Evolutionary conservation across 305 asterid genomes (phyloP).

Genomic region (Caryopteris hybrid): DNA sequence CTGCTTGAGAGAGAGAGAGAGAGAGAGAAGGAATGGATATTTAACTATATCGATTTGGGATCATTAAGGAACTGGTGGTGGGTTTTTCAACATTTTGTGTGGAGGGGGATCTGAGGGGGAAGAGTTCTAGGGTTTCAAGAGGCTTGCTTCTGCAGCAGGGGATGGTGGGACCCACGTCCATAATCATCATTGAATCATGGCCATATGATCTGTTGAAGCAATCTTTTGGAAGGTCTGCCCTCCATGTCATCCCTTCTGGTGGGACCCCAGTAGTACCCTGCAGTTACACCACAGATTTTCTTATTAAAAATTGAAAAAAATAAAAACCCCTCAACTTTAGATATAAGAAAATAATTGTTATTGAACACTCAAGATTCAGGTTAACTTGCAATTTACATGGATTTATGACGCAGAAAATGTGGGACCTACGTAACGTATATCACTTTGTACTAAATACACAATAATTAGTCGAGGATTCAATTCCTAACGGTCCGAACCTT

Average conservation of each 20-base stretch:
- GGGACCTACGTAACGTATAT: no score
- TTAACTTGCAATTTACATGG: no score
- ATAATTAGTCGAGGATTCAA: no score
- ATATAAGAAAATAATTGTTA: not conserved
- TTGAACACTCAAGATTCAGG: not conserved
- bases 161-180: slow-evolving; percentile 30
- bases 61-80: not conserved
- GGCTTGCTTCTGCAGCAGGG: slow-evolving; percentile 37
- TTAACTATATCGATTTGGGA: not conserved
- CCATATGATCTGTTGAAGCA: slow-evolving; percentile 22
- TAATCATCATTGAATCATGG: slow-evolving; percentile 41
- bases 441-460: no score
- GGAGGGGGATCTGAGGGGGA: slow-evolving; percentile 49
- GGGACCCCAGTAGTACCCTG: not conserved
- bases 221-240: slow-evolving; percentile 38
- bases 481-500: no score
- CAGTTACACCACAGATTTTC: not conserved
- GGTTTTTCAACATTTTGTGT: not conserved
- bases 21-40: slow-evolving; percentile 3
- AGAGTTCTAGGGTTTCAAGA: slow-evolving; percentile 75
- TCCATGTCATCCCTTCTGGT: slow-evolving; percentile 29
- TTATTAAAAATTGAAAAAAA: no score
- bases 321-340: no score
- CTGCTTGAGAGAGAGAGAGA: not conserved
- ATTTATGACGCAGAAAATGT: no score